A percentile compares a stretch with the other conserved stretches of the same genome.
Evolutionary conservation across 2,329 filamentous ascomycete genomes (phyloP).

Genomic region (Chaetomiaceae sp.): DNA sequence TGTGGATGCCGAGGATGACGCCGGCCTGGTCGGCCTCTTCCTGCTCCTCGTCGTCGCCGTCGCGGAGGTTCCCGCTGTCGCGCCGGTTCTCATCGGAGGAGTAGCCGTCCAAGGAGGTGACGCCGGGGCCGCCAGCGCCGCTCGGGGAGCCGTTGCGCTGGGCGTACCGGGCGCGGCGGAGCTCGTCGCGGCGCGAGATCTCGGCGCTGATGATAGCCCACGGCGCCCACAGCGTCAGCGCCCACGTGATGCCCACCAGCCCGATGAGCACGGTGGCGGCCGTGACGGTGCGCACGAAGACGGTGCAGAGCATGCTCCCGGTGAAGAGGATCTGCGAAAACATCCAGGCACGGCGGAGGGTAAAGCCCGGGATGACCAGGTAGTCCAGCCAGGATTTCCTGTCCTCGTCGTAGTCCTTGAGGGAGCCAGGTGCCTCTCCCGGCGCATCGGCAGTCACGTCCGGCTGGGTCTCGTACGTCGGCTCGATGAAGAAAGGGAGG

Average conservation of each 20-base stretch:
- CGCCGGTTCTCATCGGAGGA: conserved; percentile 26
- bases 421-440: conserved; percentile 27
- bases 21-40: conserved; percentile 70
- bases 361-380: conserved; percentile 74
- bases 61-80: conserved; percentile 25
- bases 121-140: conserved; percentile 9
- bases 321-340: conserved; percentile 79
- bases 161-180: conserved; percentile 36
- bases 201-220: conserved; percentile 94
- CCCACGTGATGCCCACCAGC: conserved; percentile 85
- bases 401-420: conserved; percentile 30
- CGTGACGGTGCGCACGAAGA: conserved; percentile 65
- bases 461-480: conserved; percentile 58
- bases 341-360: conserved; percentile 83
- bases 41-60: conserved; percentile 32
- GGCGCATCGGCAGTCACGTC: conserved; percentile 25
- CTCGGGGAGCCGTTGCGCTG: conserved; percentile 17
- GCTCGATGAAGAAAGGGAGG: conserved; percentile 78
- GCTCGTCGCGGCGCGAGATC: conserved; percentile 72
- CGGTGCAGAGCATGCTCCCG: conserved; percentile 72
- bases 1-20: conserved; percentile 90
- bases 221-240: conserved; percentile 86
- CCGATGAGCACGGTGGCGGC: conserved; percentile 72
- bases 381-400: conserved; percentile 46
- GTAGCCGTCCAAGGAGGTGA: conserved; percentile 24